Evolutionary conservation across 257 asterid species (phyloP).

Genomic region (Perilla frutescens): DNA sequence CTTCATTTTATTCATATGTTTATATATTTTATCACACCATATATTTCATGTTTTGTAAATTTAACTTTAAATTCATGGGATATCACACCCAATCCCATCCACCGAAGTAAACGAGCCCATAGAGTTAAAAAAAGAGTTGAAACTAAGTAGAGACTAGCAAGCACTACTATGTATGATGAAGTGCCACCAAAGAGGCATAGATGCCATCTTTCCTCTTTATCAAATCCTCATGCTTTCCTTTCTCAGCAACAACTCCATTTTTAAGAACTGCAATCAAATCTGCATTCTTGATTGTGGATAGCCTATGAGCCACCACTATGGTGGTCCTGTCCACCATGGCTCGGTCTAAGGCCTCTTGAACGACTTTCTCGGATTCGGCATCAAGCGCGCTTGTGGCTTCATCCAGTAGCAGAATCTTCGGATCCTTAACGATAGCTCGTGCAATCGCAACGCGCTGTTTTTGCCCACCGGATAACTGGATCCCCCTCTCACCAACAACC

Average conservation of each 20-base stretch:
- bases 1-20: too few species aligned
- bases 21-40: too few species aligned
- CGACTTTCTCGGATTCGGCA: slow-evolving; percentile 55
- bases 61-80: too few species aligned
- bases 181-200: slow-evolving; percentile 55
- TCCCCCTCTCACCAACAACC: slow-evolving; percentile 58
- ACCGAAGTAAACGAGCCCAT: too few species aligned
- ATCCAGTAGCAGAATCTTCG: slow-evolving; percentile 54
- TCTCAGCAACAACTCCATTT: slow-evolving; percentile 53
- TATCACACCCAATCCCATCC: too few species aligned
- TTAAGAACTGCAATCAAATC: slow-evolving; percentile 53
- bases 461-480: slow-evolving; percentile 63
- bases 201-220: slow-evolving; percentile 43
- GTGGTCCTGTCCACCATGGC: slow-evolving; percentile 57
- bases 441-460: slow-evolving; percentile 68
- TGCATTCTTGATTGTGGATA: slow-evolving; percentile 60
- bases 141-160: too few species aligned
- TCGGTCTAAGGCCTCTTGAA: slow-evolving; percentile 54
- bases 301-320: slow-evolving; percentile 64
- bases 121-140: too few species aligned
- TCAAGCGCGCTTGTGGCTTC: slow-evolving; percentile 73
- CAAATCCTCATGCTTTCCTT: slow-evolving; percentile 54
- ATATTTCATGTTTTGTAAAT: too few species aligned
- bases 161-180: slow-evolving; percentile 20
- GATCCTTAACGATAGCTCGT: slow-evolving; percentile 59